Conservation (phyloP, 148 eudicot species). For the Vaccinium darrowii region DNA sequence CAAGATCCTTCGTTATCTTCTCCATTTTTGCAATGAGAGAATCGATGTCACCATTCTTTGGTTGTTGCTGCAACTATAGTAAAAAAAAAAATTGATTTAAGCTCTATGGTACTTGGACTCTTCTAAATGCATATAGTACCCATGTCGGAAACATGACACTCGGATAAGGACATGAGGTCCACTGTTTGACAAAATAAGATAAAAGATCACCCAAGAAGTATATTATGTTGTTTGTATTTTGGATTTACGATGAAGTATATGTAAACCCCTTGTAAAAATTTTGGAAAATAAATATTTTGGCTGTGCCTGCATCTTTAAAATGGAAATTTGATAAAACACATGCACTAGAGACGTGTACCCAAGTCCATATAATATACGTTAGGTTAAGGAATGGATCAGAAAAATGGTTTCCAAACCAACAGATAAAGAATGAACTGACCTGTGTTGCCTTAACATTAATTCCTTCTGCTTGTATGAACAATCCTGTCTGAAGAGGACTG, state of each 20-base stretch:
- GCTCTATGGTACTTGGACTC: no score
- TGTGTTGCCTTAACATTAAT: slow-evolving; percentile 13
- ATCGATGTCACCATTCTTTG: neutral
- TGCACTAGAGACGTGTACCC: neutral
- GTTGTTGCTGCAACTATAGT: neutral
- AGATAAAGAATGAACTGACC: slow-evolving; percentile 6
- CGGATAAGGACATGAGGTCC: neutral
- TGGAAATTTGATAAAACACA: no score
- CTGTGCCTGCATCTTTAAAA: no score
- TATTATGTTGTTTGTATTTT: neutral
- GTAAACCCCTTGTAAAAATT: neutral
- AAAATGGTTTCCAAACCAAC: neutral
- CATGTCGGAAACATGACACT: neutral
- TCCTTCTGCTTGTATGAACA: slow-evolving; percentile 15
- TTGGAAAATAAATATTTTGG: no score
- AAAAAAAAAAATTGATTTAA: neutral
- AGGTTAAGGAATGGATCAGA: neutral
- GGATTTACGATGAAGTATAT: neutral
- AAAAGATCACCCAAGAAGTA: neutral
- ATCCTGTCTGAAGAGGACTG: slow-evolving; percentile 24
- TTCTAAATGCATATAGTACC: neutral
- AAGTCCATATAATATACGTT: neutral
- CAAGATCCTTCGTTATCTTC: neutral
- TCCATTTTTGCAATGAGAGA: slow-evolving; percentile 7
- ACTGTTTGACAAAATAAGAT: neutral